These are phyloP conservation scores for Thelephora aurantiotincta DNA, from an alignment of 768 basidiomycete species.

Conservation along the genomic window DNA sequence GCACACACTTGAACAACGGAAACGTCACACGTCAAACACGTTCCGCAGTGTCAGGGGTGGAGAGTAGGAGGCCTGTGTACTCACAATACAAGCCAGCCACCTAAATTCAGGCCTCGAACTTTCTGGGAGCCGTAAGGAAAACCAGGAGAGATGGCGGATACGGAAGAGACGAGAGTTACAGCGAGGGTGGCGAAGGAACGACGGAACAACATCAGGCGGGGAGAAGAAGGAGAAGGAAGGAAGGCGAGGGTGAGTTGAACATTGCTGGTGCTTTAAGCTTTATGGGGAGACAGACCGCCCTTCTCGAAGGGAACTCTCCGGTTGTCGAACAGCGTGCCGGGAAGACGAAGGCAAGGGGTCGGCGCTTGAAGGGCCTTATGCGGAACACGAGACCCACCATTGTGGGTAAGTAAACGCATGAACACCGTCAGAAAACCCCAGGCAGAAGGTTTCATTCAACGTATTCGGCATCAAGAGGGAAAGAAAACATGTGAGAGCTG, in stretches of 20 bases:
- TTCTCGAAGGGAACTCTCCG: too few species aligned
- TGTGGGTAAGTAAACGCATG: too few species aligned
- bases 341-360: too few species aligned
- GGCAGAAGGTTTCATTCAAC: too few species aligned
- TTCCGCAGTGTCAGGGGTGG: background rate
- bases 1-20: conserved; percentile 11
- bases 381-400: too few species aligned
- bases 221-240: conserved; percentile 2
- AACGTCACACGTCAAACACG: background rate
- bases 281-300: too few species aligned
- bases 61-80: conserved; percentile 14
- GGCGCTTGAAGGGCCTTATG: too few species aligned
- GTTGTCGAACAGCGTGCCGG: too few species aligned
- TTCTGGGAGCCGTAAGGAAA: conserved; percentile 65
- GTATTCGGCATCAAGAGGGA: too few species aligned
- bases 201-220: conserved; percentile 9
- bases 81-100: conserved; percentile 47
- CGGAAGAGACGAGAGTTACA: conserved; percentile 7
- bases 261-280: too few species aligned
- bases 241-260: background rate
- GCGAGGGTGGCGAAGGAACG: conserved; percentile 4
- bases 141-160: conserved; percentile 26
- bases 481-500: too few species aligned
- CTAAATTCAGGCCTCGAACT: conserved; percentile 76
- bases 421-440: too few species aligned